Base-by-base conservation (phyloP, 805 yeast species). In the Candida gorgasii region DNA sequence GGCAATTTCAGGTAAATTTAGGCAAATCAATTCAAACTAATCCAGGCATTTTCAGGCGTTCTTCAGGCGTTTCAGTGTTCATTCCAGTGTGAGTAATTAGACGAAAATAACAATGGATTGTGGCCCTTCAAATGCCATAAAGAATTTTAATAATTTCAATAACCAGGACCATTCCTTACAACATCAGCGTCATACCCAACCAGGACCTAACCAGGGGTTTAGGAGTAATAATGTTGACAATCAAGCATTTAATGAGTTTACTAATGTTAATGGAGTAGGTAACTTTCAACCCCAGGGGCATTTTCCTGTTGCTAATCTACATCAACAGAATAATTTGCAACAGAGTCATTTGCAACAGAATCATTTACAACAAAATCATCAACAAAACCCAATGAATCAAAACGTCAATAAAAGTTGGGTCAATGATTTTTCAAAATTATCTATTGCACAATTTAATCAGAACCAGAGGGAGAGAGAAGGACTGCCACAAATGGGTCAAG, bases 91-190 rank as follows among this genome's bases (percentile, higher is more conserved):
- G n/a, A n/a, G n/a, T n/a, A n/a, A n/a, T n/a, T n/a, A n/a, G n/a
- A n/a, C n/a, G n/a, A n/a, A n/a, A n/a, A n/a, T n/a, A n/a, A 19
- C 26, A n/a, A 67, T 45, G 63, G 62, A 72, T 14, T 75, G 80
- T 59, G 74, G 77, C 17, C 37, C 37, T 14, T 57, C 69, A 3
- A 73, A 65, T 46, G 77, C 79, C 11, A 52, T 75, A 26, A 59
- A 59, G 47, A 72, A 68, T 55, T 55, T 75, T 28, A 50, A 68
- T 14, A 63, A 65, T 41, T 75, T 70, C 42, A 47, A 75, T 0
- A 69, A 67, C 42, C 43, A 67, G 27, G 78, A 74, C 49, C 61
- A 51, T 40, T 64, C 76, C 6, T 54, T 73, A 11, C 69, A 63
- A 36, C 57, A 63, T 33, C 43, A 40, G 20, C 46, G 15, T 18